Evolutionary conservation across 108 stramenopile species (phyloP), one percentile per base, ranked within the genome.

Genomic region (Nannochloropsis oceanica): DNA sequence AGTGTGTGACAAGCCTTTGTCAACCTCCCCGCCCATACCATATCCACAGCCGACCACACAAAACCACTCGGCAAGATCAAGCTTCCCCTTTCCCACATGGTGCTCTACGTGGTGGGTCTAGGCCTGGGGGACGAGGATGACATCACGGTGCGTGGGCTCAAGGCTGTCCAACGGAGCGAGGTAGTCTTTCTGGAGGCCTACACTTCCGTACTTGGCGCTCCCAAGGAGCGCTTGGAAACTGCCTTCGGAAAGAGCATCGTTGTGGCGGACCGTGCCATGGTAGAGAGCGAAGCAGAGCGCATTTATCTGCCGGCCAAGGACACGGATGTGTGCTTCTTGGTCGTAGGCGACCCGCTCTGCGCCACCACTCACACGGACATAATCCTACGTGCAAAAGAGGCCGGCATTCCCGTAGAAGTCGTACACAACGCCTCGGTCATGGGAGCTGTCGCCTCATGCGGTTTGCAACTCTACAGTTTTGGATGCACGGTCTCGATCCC

Each of bases 391-490:
- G 89, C 89, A 8, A 83, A 84, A 25, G 80, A 86, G 26, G 43
- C 84, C 26, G 91, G 91, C 13, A 50, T 91, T 11, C 84, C 91
- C 46, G 98, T 98, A 13, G 94, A 97, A 84, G 92, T 99, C 59
- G 93, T 99, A 18, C 98, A 99, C 91, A 99, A 99, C 91, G 98
- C 99, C 12, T 95, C 94, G 42, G 96, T 97, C 87, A 99, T 99
- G 99, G 96, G 96, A 24, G 99, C 98, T 11, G 97, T 93, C 27
- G 99, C 95, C 50, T 92, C 94, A 27, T 97, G 96, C 90, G 99
- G 99, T 9, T 90, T 99, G 87, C 97, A 97, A 88, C 91, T 99
- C 1, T 99, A 99, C 92, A 96, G 94, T 82, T 99, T 97, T 91
- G 99, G 99, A 79, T 95, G 97, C 44, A 98, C 97, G 0, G 96